Base-by-base conservation (phyloP, 2,329 filamentous ascomycete species). In the Penicillium sp. region DNA sequence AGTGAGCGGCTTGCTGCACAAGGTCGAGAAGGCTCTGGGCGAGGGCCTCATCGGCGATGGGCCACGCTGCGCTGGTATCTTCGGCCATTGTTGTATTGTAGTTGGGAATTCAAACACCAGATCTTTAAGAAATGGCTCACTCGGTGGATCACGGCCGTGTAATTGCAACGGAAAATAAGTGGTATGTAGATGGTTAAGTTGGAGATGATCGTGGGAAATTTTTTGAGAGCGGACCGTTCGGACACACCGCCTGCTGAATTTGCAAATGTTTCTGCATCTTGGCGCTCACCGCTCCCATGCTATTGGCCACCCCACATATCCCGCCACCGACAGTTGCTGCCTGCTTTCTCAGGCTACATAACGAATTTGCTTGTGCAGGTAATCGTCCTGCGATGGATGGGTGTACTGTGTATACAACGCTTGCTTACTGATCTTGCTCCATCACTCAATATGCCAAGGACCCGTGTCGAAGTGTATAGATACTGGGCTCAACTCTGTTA, bases 11-110 rank as follows among this genome's bases (percentile, higher is more conserved):
- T 70, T 89, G 87, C 79, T 93, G 89, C 60, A 92, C 82, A 54
- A 92, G 82, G 67, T 95, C 89, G 61, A 96, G 85, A 62, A 97
- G 86, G 74, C 92, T 87, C 80, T 92, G 87, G 54, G 89, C 85
- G 62, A 95, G 82, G 68, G 85, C 83, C 71, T 85, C 82, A 72
- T 90, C 88, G 75, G 89, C 88, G 73, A 89, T 74, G 60, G 87
- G 87, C 86, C 87, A 89, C 63, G 87, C 86, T 52, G 67, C 69
- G 55, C 53, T 60, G 46, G 66, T 64, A 56, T 72, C 69, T 65
- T 65, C 69, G 57, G 70, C 66, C 70, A 72, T 72, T 53, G 50
- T 69, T 65, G 55, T 40, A 32, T 55, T 32, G 40, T 44, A 35
- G 43, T 55, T 47, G 54, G 47, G 26, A 52, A 51, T 48, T 59